These are phyloP conservation scores for Apodospora peruviana DNA, from an alignment of 495 filamentous ascomycete species.

Conservation along the genomic window DNA sequence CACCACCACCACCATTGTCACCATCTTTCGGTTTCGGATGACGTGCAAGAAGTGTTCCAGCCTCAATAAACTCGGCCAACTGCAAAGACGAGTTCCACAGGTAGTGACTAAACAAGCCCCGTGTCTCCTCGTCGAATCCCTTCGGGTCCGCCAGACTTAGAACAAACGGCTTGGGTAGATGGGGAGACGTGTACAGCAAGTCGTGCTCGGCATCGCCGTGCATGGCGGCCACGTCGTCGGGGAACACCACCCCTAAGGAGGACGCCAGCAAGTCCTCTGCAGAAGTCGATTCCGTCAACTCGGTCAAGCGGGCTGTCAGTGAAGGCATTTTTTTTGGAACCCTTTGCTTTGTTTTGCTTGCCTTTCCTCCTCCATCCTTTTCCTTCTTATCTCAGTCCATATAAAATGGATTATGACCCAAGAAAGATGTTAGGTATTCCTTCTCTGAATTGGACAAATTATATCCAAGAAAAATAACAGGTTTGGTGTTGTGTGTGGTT, in stretches of 20 bases:
- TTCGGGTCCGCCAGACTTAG: constrained; percentile 52
- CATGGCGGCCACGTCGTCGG: constrained; percentile 65
- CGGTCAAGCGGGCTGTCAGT: constrained; percentile 35
- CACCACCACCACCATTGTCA: background rate
- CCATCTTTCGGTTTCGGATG: background rate
- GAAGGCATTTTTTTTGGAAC: constrained; percentile 24
- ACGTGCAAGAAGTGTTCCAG: constrained; percentile 20
- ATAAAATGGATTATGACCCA: no score
- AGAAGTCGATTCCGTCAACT: constrained; percentile 1
- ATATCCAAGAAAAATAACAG: no score
- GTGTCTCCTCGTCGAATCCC: constrained; percentile 48
- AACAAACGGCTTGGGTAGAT: constrained; percentile 37
- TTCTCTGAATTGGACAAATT: no score
- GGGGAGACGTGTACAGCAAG: constrained; percentile 61
- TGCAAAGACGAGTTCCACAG: constrained; percentile 80
- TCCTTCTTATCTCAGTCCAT: no score
- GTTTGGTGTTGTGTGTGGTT: no score
- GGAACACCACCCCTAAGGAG: constrained; percentile 66
- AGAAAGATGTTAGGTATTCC: no score
- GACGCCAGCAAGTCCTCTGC: constrained; percentile 63
- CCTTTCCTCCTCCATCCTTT: no score
- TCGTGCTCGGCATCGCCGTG: constrained; percentile 67
- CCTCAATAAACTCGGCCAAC: constrained; percentile 64
- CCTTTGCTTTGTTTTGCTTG: background rate
- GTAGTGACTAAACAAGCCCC: constrained; percentile 72